phyloP scores from a whole-genome alignment of 1,139 yeast species.

The Arxiozyma slooffiae region DNA sequence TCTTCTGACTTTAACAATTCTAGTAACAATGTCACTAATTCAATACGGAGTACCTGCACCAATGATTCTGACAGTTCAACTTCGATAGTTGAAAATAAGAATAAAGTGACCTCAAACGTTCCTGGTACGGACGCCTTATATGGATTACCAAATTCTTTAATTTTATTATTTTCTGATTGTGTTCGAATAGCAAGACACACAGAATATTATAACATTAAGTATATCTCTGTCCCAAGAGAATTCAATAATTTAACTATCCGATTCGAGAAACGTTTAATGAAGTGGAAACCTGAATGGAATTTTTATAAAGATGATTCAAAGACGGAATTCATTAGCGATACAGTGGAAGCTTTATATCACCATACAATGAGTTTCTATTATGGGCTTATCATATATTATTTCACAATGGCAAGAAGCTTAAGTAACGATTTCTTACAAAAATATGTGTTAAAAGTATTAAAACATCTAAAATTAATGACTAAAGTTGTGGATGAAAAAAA shows the following conservation, averaged over 20 bases:
- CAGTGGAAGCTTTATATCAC: conserved; percentile 69
- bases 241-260: conserved; percentile 39
- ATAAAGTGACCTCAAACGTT: background rate
- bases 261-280: conserved; percentile 43
- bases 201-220: conserved; percentile 37
- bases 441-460: conserved; percentile 51
- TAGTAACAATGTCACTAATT: conserved; percentile 24
- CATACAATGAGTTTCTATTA: conserved; percentile 75
- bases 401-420: conserved; percentile 51
- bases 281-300: conserved; percentile 55
- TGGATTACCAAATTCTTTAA: conserved; percentile 75
- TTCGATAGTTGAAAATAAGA: background rate
- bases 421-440: conserved; percentile 39
- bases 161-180: conserved; percentile 59
- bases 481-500: conserved; percentile 45
- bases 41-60: background rate
- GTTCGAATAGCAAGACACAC: conserved; percentile 57
- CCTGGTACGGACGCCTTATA: conserved; percentile 67
- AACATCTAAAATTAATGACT: conserved; percentile 58
- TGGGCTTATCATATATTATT: conserved; percentile 66
- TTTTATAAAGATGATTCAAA: conserved; percentile 20
- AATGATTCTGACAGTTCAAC: background rate
- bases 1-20: conserved; percentile 27
- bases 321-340: conserved; percentile 36
- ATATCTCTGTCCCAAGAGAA: conserved; percentile 25